Conservation (phyloP, 2,329 filamentous ascomycete genomes). For the Ophiostoma novo-ulmi region DNA sequence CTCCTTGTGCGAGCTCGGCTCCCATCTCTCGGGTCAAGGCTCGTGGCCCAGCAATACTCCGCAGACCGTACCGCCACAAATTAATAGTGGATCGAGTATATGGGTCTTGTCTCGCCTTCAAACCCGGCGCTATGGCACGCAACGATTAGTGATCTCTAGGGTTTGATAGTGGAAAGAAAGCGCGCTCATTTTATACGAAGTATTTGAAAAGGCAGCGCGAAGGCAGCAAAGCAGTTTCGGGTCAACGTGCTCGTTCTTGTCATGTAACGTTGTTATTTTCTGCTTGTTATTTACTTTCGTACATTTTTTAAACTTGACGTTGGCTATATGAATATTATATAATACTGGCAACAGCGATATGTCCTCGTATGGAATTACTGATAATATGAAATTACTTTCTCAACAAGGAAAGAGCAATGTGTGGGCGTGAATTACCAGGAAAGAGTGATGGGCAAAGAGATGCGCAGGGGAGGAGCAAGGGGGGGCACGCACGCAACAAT, state of each 20-base stretch:
- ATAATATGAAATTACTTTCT: neutral
- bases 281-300: neutral
- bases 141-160: neutral
- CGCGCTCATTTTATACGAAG: neutral
- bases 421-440: constrained; percentile 1
- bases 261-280: neutral
- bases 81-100: neutral
- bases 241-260: neutral
- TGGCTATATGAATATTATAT: no score
- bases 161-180: neutral
- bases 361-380: neutral
- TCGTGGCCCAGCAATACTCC: constrained; percentile 10
- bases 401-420: neutral
- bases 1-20: constrained; percentile 25
- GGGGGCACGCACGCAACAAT: neutral
- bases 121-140: constrained; percentile 16
- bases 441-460: neutral
- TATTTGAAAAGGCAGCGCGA: neutral
- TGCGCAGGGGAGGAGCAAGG: constrained; percentile 3
- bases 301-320: neutral
- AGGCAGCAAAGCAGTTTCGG: neutral
- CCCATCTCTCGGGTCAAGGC: constrained; percentile 26
- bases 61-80: constrained; percentile 4
- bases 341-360: neutral
- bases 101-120: neutral